A percentile compares a stretch with the other conserved stretches of the same genome.
These are phyloP conservation scores for Vaccinium darrowii DNA, from an alignment of 148 eudicot genomes.

Conservation along the genomic window DNA sequence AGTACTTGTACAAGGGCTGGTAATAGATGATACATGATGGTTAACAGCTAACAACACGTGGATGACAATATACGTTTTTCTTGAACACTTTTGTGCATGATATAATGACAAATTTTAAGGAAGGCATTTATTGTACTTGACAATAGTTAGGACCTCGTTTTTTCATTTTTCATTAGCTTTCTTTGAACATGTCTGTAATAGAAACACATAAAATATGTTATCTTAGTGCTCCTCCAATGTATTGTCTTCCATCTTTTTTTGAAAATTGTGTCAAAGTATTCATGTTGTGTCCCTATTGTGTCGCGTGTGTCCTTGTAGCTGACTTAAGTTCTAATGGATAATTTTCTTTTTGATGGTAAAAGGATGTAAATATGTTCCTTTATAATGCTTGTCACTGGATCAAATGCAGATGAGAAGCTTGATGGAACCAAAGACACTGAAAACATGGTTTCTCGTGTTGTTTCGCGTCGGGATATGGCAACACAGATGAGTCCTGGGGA, in stretches of 20 bases:
- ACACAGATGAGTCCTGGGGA: slow-evolving; percentile 78
- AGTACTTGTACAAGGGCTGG: neutral
- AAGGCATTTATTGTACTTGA: neutral
- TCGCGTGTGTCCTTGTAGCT: neutral
- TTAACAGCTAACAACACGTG: neutral
- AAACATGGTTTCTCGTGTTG: slow-evolving; percentile 25
- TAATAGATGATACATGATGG: neutral
- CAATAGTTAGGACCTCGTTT: neutral
- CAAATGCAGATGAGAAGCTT: slow-evolving; percentile 37
- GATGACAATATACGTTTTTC: neutral
- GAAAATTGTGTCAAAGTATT: neutral
- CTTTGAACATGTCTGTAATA: neutral
- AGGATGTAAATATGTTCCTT: neutral
- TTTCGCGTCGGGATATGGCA: slow-evolving; percentile 77
- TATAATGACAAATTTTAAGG: neutral
- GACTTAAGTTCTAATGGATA: neutral
- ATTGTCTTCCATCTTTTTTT: neutral
- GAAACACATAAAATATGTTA: neutral
- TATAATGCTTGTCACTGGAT: slow-evolving; percentile 14
- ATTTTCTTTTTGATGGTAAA: neutral
- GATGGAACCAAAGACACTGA: slow-evolving; percentile 29
- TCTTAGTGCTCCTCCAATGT: neutral
- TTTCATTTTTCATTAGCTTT: neutral
- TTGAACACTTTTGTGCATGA: neutral
- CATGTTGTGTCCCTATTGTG: neutral